Evolutionary conservation across 2,329 filamentous ascomycete genomes (phyloP).

Genomic region (Rachicladosporium sp.): DNA sequence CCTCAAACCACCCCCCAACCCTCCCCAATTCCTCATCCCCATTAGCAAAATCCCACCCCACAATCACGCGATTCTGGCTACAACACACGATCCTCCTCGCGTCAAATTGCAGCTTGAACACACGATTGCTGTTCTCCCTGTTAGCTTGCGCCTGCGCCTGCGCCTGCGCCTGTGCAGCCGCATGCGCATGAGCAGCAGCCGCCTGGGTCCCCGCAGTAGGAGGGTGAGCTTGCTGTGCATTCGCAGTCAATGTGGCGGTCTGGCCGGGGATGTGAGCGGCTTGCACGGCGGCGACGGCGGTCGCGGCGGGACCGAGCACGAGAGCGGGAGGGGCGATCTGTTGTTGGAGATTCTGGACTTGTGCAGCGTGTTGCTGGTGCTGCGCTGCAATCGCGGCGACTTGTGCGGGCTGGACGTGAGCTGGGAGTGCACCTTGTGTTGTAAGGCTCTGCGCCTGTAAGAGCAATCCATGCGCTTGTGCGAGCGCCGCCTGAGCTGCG

Average conservation of each 20-base stretch:
- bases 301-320: neutral
- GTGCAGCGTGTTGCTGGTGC: neutral
- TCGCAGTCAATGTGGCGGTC: too few relatives aligned
- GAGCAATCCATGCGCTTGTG: too few relatives aligned
- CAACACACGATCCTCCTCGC: slow-evolving; percentile 87
- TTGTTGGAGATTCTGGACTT: neutral
- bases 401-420: slow-evolving; percentile 3
- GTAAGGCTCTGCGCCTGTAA: too few relatives aligned
- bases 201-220: too few relatives aligned
- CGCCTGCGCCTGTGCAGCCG: slow-evolving; percentile 24
- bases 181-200: slow-evolving; percentile 18
- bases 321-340: neutral
- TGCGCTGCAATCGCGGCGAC: slow-evolving; percentile 1
- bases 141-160: slow-evolving; percentile 21
- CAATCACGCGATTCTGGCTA: slow-evolving; percentile 79
- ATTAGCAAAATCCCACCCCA: slow-evolving; percentile 96
- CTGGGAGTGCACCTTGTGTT: too few relatives aligned
- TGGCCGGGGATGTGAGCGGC: too few relatives aligned
- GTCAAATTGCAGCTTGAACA: slow-evolving; percentile 97
- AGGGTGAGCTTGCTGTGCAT: too few relatives aligned
- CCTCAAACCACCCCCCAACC: slow-evolving; percentile 21
- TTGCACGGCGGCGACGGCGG: too few relatives aligned
- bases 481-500: too few relatives aligned
- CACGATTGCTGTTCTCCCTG: slow-evolving; percentile 42
- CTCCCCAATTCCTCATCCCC: slow-evolving; percentile 52